These are phyloP conservation scores for Aspergillus taichungensis DNA, from an alignment of 495 filamentous ascomycete species.

Conservation along the genomic window DNA sequence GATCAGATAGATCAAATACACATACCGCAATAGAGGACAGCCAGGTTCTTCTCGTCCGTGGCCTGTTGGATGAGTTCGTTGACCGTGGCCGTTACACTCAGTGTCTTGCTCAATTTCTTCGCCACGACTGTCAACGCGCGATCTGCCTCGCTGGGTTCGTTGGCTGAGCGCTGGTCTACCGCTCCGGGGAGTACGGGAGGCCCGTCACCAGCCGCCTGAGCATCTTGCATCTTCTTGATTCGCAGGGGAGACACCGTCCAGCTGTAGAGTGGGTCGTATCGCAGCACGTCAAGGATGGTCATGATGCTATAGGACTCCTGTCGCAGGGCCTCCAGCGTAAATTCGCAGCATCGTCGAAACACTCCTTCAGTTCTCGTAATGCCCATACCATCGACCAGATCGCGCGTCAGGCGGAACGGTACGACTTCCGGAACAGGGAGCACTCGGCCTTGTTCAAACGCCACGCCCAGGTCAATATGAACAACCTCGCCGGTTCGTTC, in stretches of 20 bases:
- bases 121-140: constrained; percentile 83
- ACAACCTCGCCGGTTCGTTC: constrained; percentile 85
- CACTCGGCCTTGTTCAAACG: constrained; percentile 91
- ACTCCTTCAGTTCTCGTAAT: constrained; percentile 93
- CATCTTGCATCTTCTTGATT: constrained; percentile 66
- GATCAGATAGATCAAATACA: constrained; percentile 2
- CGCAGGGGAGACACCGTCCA: constrained; percentile 92
- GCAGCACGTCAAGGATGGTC: constrained; percentile 91
- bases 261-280: constrained; percentile 91
- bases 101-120: constrained; percentile 86
- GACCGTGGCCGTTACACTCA: constrained; percentile 90
- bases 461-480: constrained; percentile 93
- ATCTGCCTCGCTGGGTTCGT: constrained; percentile 86
- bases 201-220: constrained; percentile 40
- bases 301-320: constrained; percentile 92
- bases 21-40: constrained; percentile 82
- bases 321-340: constrained; percentile 85
- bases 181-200: constrained; percentile 27
- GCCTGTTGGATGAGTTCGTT: constrained; percentile 96
- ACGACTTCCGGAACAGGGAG: constrained; percentile 91
- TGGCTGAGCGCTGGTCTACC: constrained; percentile 39
- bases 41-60: constrained; percentile 85
- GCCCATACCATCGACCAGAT: constrained; percentile 95
- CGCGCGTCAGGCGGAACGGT: constrained; percentile 88
- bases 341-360: constrained; percentile 94